Percentiles rank a stretch among this genome's conserved stretches.
Evolutionary conservation across 2,329 filamentous ascomycete genomes (phyloP).

Genomic region (Neoarthrinium moseri): DNA sequence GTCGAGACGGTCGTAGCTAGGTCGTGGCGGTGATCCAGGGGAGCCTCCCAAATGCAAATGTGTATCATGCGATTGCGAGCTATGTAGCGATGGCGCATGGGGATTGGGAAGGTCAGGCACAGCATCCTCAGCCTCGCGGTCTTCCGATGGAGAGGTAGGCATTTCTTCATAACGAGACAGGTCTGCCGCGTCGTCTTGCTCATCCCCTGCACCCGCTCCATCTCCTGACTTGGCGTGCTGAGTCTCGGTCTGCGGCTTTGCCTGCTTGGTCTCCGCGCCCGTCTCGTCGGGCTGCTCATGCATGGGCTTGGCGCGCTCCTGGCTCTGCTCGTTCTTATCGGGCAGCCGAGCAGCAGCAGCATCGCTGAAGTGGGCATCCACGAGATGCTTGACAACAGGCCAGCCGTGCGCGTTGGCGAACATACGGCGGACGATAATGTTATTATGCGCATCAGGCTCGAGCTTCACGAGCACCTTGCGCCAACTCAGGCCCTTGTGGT

Average conservation of each 20-base stretch:
- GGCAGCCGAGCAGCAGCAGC: conserved; percentile 62
- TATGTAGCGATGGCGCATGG: conserved; percentile 13
- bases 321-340: conserved; percentile 65
- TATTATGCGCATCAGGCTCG: conserved; percentile 97
- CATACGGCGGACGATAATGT: conserved; percentile 93
- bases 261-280: conserved; percentile 63
- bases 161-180: no score
- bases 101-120: conserved; percentile 43
- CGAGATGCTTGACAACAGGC: conserved; percentile 93
- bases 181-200: neutral
- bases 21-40: conserved; percentile 22
- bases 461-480: conserved; percentile 94
- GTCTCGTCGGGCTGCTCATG: conserved; percentile 55
- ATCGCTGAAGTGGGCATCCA: conserved; percentile 91
- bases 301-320: conserved; percentile 66
- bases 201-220: neutral
- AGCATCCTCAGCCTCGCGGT: conserved; percentile 40
- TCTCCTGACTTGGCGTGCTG: neutral
- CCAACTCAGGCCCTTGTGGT: conserved; percentile 90
- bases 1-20: conserved; percentile 38
- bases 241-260: conserved; percentile 20
- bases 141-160: conserved; percentile 20
- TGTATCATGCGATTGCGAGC: neutral
- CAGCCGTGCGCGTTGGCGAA: conserved; percentile 97
- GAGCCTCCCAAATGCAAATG: neutral